These are phyloP conservation scores for Aaosphaeria pasadenensis DNA, from an alignment of 2,329 filamentous ascomycete genomes.

Conservation along the genomic window DNA sequence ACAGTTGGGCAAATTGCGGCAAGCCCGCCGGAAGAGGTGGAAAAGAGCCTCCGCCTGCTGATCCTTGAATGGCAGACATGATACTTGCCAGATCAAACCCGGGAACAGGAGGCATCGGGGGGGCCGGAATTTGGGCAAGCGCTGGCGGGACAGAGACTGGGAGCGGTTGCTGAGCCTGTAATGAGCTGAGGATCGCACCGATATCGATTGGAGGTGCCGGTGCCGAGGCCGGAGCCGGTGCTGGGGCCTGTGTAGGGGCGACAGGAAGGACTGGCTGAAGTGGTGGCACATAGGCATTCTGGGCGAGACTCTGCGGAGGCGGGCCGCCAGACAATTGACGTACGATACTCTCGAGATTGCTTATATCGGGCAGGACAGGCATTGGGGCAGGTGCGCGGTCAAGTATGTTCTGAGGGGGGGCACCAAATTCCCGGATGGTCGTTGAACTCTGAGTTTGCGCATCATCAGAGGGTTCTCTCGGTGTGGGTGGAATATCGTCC, in stretches of 20 bases:
- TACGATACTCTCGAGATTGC: slow-evolving; percentile 22
- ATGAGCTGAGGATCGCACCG: neutral
- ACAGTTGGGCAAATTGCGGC: slow-evolving; percentile 15
- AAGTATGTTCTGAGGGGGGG: slow-evolving; percentile 25
- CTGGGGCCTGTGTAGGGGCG: neutral
- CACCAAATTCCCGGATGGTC: slow-evolving; percentile 36
- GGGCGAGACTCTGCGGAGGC: slow-evolving; percentile 10
- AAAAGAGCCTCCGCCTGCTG: slow-evolving; percentile 3
- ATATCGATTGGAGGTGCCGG: neutral
- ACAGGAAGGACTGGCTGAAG: neutral
- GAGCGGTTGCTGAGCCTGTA: neutral
- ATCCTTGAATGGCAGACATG: neutral
- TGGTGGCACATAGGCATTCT: slow-evolving; percentile 17
- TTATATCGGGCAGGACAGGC: slow-evolving; percentile 16
- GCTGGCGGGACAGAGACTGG: slow-evolving; percentile 11
- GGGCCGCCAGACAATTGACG: slow-evolving; percentile 18
- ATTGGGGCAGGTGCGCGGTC: slow-evolving; percentile 14
- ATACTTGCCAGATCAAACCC: slow-evolving; percentile 2
- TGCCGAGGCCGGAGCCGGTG: neutral
- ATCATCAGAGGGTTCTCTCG: slow-evolving; percentile 44
- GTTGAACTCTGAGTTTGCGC: slow-evolving; percentile 26
- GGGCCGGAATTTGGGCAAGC: slow-evolving; percentile 4
- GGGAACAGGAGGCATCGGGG: slow-evolving; percentile 9
- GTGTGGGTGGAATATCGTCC: slow-evolving; percentile 46
- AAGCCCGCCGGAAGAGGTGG: slow-evolving; percentile 7